Base-by-base conservation (phyloP, 2,329 filamentous ascomycete species). In the Penicillium sp. region DNA sequence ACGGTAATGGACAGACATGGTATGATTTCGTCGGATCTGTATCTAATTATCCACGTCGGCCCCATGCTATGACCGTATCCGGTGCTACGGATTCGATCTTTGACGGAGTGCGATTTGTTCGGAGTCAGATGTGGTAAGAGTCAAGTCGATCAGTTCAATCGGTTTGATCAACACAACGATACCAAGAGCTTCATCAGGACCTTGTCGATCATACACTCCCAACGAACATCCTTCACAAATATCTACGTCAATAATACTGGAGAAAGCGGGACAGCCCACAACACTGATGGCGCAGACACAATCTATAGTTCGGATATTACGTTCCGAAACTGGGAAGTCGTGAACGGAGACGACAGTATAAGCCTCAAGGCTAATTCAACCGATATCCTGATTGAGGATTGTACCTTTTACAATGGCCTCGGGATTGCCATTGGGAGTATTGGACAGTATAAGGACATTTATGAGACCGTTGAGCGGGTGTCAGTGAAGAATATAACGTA, bases 371-470 rank as follows among this genome's bases (percentile, higher is more conserved):
- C 75, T 29, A 86, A 86, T 64, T 81, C 77, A 44, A 84, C 79
- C 19, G 81, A 85, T 60, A 82, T 86, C 48, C 65, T 68, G 31
- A 74, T 86, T 54, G 73, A 76, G 24, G 76, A 85, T 66, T 77
- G 71, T 48, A 73, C 71, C 4, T 84, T 84, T 66, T 75, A 77
- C 56, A 74, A 76, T 29, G 82, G 82, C 1, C 73, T 79, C 3
- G 82, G 82, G 2, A 71, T 86, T n/a, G 82, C 84, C 2, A 75
- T 87, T 16, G 84, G 84, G 2, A 82, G 79, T 27, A 81, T 86
- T 43, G 84, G 82, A 0, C 84, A 86, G 68, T 84, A 83, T 58
- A 70, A 77, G 0, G 77, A 72, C 10, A 59, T 67, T 2, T 79
- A 74, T 56, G 82, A 86, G 62, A 77, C 75, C 11, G 75, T 86